Evolutionary conservation across 768 basidiomycete genomes (phyloP).

Genomic region (Fomitopsis pulvina): DNA sequence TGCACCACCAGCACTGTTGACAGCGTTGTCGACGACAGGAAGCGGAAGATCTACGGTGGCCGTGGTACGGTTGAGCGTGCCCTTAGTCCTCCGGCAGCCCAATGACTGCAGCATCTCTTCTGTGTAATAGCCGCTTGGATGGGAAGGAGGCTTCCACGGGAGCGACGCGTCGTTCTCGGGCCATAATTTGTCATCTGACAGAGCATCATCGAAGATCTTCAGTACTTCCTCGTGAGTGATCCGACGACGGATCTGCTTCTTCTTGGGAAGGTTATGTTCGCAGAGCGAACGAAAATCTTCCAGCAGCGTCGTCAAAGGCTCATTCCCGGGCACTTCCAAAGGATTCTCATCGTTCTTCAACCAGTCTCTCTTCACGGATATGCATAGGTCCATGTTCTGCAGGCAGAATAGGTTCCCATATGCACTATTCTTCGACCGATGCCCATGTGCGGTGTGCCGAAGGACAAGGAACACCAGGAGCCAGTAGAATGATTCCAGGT

Average conservation of each 20-base stretch:
- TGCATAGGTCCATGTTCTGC: conserved; percentile 9
- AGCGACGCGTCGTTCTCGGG: no score
- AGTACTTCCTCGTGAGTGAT: neutral
- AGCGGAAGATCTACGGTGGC: no score
- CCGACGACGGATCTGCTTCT: neutral
- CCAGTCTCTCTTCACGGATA: neutral
- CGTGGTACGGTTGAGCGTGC: no score
- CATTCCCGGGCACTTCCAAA: neutral
- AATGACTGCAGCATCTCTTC: no score
- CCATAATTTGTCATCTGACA: no score
- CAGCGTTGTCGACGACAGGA: no score
- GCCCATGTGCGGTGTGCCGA: conserved; percentile 38
- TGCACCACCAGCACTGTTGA: no score
- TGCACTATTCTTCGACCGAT: conserved; percentile 47
- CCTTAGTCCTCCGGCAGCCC: no score
- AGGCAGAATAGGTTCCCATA: conserved; percentile 54
- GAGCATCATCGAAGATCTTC: no score
- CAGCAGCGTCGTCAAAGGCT: neutral
- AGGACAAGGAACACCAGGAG: conserved; percentile 8
- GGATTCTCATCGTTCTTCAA: neutral
- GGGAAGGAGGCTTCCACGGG: no score
- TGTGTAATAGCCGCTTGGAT: no score
- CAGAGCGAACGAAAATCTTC: neutral
- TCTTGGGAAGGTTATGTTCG: neutral
- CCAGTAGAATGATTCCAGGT: conserved; percentile 11